Conservation (phyloP, 345 rosid species). For the Heritiera fomes region DNA sequence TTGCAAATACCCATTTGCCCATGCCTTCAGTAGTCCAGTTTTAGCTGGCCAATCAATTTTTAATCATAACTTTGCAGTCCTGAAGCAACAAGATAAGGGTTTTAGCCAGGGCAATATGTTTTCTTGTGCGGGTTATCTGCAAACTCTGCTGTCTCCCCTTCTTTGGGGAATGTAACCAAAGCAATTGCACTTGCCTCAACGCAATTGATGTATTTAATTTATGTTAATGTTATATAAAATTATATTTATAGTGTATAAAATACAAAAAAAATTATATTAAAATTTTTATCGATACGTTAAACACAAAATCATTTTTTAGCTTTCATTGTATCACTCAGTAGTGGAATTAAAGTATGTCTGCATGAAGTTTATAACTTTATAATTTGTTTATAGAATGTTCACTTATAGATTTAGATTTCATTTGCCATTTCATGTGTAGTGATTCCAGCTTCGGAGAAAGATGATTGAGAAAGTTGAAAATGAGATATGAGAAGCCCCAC, state of each 20-base stretch:
- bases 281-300: no score
- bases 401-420: neutral
- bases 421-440: neutral
- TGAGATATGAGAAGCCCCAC: neutral
- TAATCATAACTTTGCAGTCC: neutral
- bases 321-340: no score
- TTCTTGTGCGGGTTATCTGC: neutral
- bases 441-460: constrained; percentile 1
- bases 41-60: neutral
- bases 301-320: no score
- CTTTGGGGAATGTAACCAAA: no score
- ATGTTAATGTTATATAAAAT: no score
- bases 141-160: neutral
- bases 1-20: neutral
- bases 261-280: no score
- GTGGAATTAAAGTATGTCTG: no score
- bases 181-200: no score
- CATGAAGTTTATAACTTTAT: no score
- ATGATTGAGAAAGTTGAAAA: neutral
- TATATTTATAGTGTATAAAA: no score
- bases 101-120: neutral
- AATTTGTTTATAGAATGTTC: neutral
- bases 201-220: no score
- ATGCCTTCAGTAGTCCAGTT: neutral
- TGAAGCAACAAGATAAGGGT: neutral